Percentiles rank a stretch among this genome's conserved stretches.
These are phyloP conservation scores for Ustilago tritici DNA, from an alignment of 1,284 basidiomycete species.

Conservation along the genomic window DNA sequence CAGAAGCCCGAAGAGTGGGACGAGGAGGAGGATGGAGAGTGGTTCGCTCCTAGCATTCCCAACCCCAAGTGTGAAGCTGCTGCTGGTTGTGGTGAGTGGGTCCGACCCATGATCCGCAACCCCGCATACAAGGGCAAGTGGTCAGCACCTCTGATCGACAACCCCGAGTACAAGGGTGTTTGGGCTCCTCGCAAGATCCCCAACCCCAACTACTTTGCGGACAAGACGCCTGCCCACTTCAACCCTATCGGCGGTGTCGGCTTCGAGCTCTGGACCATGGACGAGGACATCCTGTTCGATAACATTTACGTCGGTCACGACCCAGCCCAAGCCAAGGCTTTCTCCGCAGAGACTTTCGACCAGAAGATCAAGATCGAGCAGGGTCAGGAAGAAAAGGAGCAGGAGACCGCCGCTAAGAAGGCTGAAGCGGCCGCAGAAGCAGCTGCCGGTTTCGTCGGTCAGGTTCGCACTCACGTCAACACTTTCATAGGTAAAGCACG, in stretches of 20 bases:
- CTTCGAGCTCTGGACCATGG: conserved; percentile 69
- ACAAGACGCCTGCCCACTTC: conserved; percentile 85
- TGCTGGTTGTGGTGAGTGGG: conserved; percentile 95
- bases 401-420: conserved; percentile 34
- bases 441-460: conserved; percentile 38
- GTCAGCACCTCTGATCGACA: conserved; percentile 86
- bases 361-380: conserved; percentile 66
- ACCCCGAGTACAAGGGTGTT: conserved; percentile 66
- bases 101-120: conserved; percentile 89
- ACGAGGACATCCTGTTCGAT: conserved; percentile 68
- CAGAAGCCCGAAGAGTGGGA: conserved; percentile 99
- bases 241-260: conserved; percentile 65
- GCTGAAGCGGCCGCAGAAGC: conserved; percentile 31
- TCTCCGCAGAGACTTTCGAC: conserved; percentile 63
- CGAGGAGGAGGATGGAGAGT: conserved; percentile 98
- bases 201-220: conserved; percentile 94
- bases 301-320: conserved; percentile 69
- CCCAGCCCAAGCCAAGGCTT: conserved; percentile 58
- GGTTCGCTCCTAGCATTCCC: conserved; percentile 86
- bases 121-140: conserved; percentile 97
- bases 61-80: conserved; percentile 83
- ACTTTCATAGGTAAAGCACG: conserved; percentile 47
- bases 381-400: conserved; percentile 53
- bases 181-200: conserved; percentile 65
- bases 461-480: conserved; percentile 48